Base-by-base conservation (phyloP, 208 protist genomes). In the Trypanosomatidae sp. region DNA sequence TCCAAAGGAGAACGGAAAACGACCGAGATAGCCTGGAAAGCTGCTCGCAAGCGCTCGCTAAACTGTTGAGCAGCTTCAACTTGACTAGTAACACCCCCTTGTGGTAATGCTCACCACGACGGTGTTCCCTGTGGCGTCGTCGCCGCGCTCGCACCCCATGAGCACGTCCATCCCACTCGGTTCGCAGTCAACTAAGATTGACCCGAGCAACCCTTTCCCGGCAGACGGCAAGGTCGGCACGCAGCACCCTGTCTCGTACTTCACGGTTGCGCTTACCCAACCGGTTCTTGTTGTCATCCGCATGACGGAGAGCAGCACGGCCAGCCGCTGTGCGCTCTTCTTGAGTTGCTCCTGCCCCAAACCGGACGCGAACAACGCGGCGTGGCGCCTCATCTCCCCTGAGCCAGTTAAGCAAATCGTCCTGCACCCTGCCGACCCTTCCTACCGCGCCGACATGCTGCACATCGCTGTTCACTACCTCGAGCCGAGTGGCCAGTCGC, bases 401-500 rank as follows among this genome's bases (percentile, higher is more conserved):
- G 79, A 93, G 50, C 84, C 86, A 73, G 64, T 76, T 50, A 97
- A 96, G 80, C 83, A 71, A 62, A 59, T 97, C 8, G 83, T 84
- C 7, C 73, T 96, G 44, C 87, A 95, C 66, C 93, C 93, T 8
- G 85, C 87, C 15, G 91, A 97, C 71, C 82, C 80, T 12, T 74
- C 79, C 39, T 92, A 90, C 74, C 70, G 62, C 3, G 47, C 82
- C 3, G 90, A 83, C n/a, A 6, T 55, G 15, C 72, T 94, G 10
- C 92, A 87, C 67, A 78, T 97, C 25, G 81, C 79, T 25, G 80
- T 97, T n/a, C 81, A 87, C 36, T 97, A 96, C 73, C 79, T 95
- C 25, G 88, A 93, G 60, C 55, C 62, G 10, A 94, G 79, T 58
- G 93, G 93, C 49, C 86, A 79, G 47, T 89, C 82, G 56, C 88